These are phyloP conservation scores for Tylopilus sp. DNA, from an alignment of 768 basidiomycete genomes.

Conservation along the genomic window DNA sequence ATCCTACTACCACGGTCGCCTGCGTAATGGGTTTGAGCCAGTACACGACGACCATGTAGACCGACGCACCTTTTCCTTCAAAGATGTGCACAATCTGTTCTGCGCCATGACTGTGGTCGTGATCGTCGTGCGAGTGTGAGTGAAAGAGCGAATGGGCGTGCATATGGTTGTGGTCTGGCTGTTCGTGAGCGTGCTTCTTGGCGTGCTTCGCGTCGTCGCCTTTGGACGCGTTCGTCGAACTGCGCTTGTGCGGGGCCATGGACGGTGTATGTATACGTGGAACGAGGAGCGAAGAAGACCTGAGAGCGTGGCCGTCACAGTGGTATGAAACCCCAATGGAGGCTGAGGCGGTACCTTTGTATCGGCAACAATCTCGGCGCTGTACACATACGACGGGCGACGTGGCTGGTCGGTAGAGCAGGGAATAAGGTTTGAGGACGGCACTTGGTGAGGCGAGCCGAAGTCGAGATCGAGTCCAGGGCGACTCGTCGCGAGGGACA, in stretches of 20 bases:
- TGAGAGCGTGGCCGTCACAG: constrained; percentile 7
- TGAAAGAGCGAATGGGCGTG: constrained; percentile 68
- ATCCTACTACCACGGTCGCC: constrained; percentile 81
- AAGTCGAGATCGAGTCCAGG: constrained; percentile 6
- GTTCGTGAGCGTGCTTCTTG: constrained; percentile 24
- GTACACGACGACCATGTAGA: not conserved
- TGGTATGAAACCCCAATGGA: not conserved
- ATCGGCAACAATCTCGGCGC: not conserved
- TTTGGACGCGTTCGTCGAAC: constrained; percentile 18
- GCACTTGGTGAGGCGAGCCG: constrained; percentile 8
- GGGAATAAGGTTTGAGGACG: not conserved
- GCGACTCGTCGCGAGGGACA: constrained; percentile 9
- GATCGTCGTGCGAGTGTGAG: constrained; percentile 60
- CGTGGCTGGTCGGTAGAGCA: not conserved
- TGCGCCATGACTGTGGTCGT: constrained; percentile 56
- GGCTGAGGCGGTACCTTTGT: constrained; percentile 12
- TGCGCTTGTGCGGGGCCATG: constrained; percentile 23
- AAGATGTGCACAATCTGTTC: constrained; percentile 68
- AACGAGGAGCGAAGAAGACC: constrained; percentile 5
- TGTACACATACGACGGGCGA: not conserved
- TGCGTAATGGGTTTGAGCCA: constrained; percentile 24
- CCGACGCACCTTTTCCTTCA: constrained; percentile 55
- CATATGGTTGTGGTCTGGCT: no score
- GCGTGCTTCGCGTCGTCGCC: constrained; percentile 28
- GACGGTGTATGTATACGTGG: not conserved